Evolutionary conservation across 345 rosid genomes (phyloP).

Genomic region (Balakata baccata): DNA sequence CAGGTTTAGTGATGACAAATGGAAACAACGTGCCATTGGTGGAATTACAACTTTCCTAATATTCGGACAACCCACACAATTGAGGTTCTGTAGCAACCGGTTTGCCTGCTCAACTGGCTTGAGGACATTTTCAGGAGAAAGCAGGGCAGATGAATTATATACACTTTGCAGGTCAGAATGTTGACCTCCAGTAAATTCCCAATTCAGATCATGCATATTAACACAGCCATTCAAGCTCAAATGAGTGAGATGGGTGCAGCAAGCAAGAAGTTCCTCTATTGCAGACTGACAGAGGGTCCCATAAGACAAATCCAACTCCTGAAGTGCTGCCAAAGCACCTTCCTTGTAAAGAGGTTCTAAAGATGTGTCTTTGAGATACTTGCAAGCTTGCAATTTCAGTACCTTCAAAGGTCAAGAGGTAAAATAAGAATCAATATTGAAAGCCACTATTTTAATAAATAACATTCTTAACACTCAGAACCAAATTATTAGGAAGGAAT

Average conservation of each 20-base stretch:
- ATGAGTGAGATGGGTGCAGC: conserved; percentile 87
- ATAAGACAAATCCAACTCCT: conserved; percentile 89
- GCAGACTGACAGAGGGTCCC: conserved; percentile 89
- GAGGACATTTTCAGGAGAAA: conserved; percentile 27
- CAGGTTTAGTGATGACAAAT: conserved; percentile 75
- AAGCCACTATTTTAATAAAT: background rate
- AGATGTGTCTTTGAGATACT: conserved; percentile 78
- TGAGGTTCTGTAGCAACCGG: conserved; percentile 81
- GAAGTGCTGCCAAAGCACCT: conserved; percentile 72
- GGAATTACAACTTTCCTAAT: conserved; percentile 85
- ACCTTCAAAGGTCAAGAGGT: conserved; percentile 43
- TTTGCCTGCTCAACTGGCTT: conserved; percentile 48
- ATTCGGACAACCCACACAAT: conserved; percentile 89
- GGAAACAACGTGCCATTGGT: conserved; percentile 66
- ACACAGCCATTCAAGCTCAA: conserved; percentile 90
- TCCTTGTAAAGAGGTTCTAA: conserved; percentile 89
- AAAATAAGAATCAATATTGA: background rate
- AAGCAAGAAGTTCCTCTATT: conserved; percentile 90
- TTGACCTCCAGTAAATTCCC: conserved; percentile 58
- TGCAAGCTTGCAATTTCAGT: conserved; percentile 94
- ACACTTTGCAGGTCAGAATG: conserved; percentile 36
- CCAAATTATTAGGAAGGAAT: background rate
- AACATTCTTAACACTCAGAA: background rate
- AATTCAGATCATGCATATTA: conserved; percentile 92
- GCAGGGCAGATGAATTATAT: conserved; percentile 21